Base-by-base conservation (phyloP, 345 rosid species). In the Salix udensis region DNA sequence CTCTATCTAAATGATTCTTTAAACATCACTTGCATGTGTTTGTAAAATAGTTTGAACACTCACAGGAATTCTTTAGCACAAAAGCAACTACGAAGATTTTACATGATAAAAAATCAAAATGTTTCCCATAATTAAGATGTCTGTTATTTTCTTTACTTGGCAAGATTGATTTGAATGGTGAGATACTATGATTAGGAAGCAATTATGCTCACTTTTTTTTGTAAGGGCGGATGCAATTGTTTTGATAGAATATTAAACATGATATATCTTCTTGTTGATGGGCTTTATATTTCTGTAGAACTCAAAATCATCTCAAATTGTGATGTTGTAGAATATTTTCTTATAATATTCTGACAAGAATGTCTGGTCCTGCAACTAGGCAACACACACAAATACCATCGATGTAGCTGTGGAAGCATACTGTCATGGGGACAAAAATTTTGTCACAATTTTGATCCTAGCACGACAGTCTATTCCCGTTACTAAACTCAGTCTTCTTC, bases 371-470 rank as follows among this genome's bases (percentile, higher is more conserved):
- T 89, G 87, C 88, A 96, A 98, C 85, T 96, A 4, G 75, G 99
- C 99, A 65, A 91, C 99, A 1, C 99, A 94, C 91, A 96, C 93
- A 84, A 94, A 94, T 75, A 98, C 98, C 0, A 10, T 96, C 62
- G 99, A 98, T 74, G 99, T 96, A 48, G 99, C 98, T 2, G 82
- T 96, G 6, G 99, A 98, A 28, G 98, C 99, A 31, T 31, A 31
- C 0, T 39, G 0, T 39, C 11, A 39, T 2, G 2, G 0, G 2
- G 42, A 39, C 2, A 40, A 40, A 39, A 9, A 0, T 40, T 40
- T 40, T 0, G 0, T 40, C 3, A 9, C 12, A 40, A 9, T 40
- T 10, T 40, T 40, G 8, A 40, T 40, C 44, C 44, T 12, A 40
- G 0, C 0, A 0, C 2, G 1, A 0, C 3, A 9, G 3, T 9